phyloP scores from a whole-genome alignment of 2,329 filamentous ascomycete species.

The Talaromyces sp. region DNA sequence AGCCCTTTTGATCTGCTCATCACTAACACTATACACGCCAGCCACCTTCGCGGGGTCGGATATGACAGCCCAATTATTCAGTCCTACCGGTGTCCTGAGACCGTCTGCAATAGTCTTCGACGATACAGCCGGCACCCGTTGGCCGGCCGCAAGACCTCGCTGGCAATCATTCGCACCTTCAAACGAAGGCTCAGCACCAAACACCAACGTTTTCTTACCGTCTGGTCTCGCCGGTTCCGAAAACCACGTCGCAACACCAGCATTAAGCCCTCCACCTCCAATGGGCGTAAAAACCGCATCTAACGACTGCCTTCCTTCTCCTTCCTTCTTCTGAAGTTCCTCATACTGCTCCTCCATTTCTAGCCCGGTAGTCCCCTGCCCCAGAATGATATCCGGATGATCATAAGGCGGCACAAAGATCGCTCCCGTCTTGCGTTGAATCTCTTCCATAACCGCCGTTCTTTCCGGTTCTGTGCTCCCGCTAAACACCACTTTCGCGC shows the following conservation, averaged over 20 bases:
- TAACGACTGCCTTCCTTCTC: conserved; percentile 30
- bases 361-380: conserved; percentile 83
- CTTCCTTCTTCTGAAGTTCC: conserved; percentile 36
- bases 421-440: conserved; percentile 68
- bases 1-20: conserved; percentile 74
- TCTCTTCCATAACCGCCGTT: conserved; percentile 66
- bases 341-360: conserved; percentile 73
- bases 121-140: conserved; percentile 62
- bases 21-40: conserved; percentile 68
- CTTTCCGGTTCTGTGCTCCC: conserved; percentile 76
- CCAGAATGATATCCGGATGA: conserved; percentile 84
- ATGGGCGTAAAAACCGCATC: conserved; percentile 76
- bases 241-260: conserved; percentile 69
- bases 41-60: conserved; percentile 64
- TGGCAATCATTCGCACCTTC: conserved; percentile 79
- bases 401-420: conserved; percentile 85
- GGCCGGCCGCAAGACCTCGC: conserved; percentile 60
- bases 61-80: conserved; percentile 71
- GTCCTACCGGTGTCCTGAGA: conserved; percentile 74
- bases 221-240: conserved; percentile 39
- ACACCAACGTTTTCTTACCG: conserved; percentile 65
- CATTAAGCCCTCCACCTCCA: conserved; percentile 83
- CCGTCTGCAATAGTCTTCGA: conserved; percentile 85
- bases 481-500: conserved; percentile 72
- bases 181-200: conserved; percentile 78